Evolutionary conservation across 345 rosid genomes (phyloP).

Genomic region (Stellera chamaejasme): DNA sequence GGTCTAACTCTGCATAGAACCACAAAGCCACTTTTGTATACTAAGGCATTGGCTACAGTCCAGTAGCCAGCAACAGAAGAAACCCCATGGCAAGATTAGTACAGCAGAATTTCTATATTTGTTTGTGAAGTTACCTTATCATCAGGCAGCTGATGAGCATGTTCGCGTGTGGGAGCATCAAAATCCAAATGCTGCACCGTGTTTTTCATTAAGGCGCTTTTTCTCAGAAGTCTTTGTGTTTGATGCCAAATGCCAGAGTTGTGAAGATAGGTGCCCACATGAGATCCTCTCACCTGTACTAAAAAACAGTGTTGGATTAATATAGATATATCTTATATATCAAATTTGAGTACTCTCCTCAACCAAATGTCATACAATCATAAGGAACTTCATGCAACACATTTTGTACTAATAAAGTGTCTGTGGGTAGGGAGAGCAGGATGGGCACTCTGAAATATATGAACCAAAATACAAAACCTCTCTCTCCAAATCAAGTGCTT

Average conservation of each 20-base stretch:
- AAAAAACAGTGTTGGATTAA: not conserved
- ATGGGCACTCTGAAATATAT: too few species aligned
- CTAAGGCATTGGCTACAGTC: not conserved
- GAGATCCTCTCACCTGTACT: slow-evolving; percentile 81
- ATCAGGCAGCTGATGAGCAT: slow-evolving; percentile 68
- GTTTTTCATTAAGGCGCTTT: slow-evolving; percentile 40
- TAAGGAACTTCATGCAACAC: not conserved
- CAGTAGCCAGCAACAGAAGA: not conserved
- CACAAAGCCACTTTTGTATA: not conserved
- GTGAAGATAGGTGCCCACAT: slow-evolving; percentile 92
- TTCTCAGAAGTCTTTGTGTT: slow-evolving; percentile 78
- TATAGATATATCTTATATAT: not conserved
- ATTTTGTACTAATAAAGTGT: too few species aligned
- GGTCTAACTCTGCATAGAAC: too few species aligned
- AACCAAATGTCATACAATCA: not conserved
- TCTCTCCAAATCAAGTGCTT: slow-evolving; percentile 88
- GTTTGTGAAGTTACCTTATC: slow-evolving; percentile 50
- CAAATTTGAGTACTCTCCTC: slow-evolving; percentile 1
- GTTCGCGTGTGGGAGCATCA: slow-evolving; percentile 98
- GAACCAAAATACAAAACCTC: slow-evolving; percentile 42
- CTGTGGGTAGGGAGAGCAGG: too few species aligned
- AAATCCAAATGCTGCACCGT: slow-evolving; percentile 90
- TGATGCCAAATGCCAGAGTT: slow-evolving; percentile 96
- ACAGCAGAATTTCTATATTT: slow-evolving; percentile 3
- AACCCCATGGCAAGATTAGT: not conserved